These are phyloP conservation scores for Sambucus nigra DNA, from an alignment of 129 eudicot genomes.

Conservation along the genomic window DNA sequence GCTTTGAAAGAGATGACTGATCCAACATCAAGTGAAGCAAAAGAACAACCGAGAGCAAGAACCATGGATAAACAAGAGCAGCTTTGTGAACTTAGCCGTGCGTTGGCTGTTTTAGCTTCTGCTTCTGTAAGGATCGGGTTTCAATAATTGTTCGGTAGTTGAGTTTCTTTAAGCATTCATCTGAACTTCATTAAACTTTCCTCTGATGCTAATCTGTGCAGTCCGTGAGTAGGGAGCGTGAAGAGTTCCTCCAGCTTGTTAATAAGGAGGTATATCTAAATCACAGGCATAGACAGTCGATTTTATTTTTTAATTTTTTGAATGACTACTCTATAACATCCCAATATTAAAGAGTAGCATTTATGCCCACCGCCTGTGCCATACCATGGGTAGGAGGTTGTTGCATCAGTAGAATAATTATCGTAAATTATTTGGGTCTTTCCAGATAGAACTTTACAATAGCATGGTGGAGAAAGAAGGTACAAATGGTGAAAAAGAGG, in stretches of 20 bases:
- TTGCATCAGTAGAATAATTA: background rate
- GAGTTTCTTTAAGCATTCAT: background rate
- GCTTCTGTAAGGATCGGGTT: constrained; percentile 61
- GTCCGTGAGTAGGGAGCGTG: constrained; percentile 98
- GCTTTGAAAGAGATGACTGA: constrained; percentile 78
- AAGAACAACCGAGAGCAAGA: constrained; percentile 52
- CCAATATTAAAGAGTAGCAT: background rate
- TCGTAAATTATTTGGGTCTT: background rate
- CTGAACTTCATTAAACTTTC: background rate
- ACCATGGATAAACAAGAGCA: constrained; percentile 81
- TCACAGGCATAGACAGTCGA: background rate
- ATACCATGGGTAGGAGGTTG: background rate
- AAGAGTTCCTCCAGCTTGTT: constrained; percentile 91
- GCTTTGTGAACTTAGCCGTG: constrained; percentile 88
- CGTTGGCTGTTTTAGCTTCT: constrained; percentile 93
- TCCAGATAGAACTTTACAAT: constrained; percentile 74
- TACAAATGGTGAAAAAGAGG: constrained; percentile 57
- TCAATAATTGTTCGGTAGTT: background rate
- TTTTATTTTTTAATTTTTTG: background rate
- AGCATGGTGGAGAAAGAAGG: constrained; percentile 81
- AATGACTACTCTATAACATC: background rate
- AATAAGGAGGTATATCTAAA: constrained; percentile 63
- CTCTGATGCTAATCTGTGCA: constrained; percentile 32
- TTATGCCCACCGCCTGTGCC: background rate
- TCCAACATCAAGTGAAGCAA: constrained; percentile 61